These are phyloP conservation scores for Salvia sclarea DNA, from an alignment of 305 asterid species.

Conservation along the genomic window DNA sequence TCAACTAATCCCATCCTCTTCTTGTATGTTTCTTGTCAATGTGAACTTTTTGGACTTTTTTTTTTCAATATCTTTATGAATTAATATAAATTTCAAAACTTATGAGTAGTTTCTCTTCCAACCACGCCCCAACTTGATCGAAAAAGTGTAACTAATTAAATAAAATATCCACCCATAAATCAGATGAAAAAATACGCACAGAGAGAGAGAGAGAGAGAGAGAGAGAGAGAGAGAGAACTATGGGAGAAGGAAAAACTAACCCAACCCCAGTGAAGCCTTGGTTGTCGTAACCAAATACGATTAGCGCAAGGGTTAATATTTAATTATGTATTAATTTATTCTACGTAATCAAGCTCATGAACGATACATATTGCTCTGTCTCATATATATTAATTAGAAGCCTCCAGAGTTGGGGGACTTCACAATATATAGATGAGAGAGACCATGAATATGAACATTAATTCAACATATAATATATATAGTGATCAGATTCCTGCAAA, in stretches of 20 bases:
- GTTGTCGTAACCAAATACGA: too few species aligned
- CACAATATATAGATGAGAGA: not conserved
- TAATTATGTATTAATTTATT: too few species aligned
- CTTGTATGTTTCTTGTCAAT: not conserved
- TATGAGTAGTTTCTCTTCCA: not conserved
- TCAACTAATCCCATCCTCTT: slow-evolving; percentile 8
- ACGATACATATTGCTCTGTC: too few species aligned
- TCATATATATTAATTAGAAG: not conserved
- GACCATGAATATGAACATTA: not conserved
- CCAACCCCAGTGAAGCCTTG: too few species aligned
- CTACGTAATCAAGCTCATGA: too few species aligned
- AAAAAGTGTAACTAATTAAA: too few species aligned
- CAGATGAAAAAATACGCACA: too few species aligned
- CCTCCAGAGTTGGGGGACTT: slow-evolving; percentile 42
- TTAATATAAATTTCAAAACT: not conserved
- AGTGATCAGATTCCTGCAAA: slow-evolving; percentile 37
- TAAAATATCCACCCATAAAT: too few species aligned
- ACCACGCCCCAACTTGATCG: not conserved
- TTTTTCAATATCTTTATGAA: not conserved
- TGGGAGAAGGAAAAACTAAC: too few species aligned
- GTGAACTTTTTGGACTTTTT: slow-evolving; percentile 38
- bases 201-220: too few species aligned
- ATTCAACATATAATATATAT: slow-evolving; percentile 8
- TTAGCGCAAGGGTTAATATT: too few species aligned
- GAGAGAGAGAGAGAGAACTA: too few species aligned